Base-by-base conservation (phyloP, 768 basidiomycete genomes). In the Dioszegia aurantiaca region DNA sequence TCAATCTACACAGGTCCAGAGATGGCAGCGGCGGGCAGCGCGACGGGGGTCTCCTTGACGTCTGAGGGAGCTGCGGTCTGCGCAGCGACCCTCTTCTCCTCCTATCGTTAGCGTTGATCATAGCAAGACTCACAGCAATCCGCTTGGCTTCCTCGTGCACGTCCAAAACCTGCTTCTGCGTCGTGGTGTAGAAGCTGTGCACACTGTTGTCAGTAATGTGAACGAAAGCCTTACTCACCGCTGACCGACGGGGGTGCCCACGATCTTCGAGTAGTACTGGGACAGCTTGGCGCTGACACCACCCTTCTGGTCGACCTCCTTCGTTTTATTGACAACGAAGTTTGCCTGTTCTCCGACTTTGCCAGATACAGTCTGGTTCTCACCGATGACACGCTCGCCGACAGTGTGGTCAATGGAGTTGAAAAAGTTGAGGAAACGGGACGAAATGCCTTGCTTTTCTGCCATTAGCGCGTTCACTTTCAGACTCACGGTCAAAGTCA, bases 81-180 rank as follows among this genome's bases (percentile, higher is more conserved):
- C 28, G 45, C 59, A 48, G 56, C 60, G 14, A 51, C 61, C 41
- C 47, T 69, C 68, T 74, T 74, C 63, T 72, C 72, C 27, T 66
- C 72, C 72, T 74, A 41, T n/a, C 12, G 43, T 43, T 17, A 26
- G 43, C 40, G 24, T 31, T 10, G 27, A 12, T 12, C 27, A 17
- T 4, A 21, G 10, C n/a, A 30, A 17, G 1, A 72, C 73, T 67
- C 58, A 74, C 82, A 26, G 85, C 84, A 68, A 97, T 89, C 28
- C 93, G 84, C 59, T 81, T 80, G 1, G 93, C 93, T 77, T 97
- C 93, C 70, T 92, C 89, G 72, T 95, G 92, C 46, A 97, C 92
- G 72, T 97, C 92, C 19, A 82, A 69, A 26, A 90, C 86, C 77
- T 93, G 89, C 79, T 95, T 97, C 19, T 86, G 81, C 8, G 90